phyloP scores from a whole-genome alignment of 2,329 filamentous ascomycete species.

The Beauveria sp. region DNA sequence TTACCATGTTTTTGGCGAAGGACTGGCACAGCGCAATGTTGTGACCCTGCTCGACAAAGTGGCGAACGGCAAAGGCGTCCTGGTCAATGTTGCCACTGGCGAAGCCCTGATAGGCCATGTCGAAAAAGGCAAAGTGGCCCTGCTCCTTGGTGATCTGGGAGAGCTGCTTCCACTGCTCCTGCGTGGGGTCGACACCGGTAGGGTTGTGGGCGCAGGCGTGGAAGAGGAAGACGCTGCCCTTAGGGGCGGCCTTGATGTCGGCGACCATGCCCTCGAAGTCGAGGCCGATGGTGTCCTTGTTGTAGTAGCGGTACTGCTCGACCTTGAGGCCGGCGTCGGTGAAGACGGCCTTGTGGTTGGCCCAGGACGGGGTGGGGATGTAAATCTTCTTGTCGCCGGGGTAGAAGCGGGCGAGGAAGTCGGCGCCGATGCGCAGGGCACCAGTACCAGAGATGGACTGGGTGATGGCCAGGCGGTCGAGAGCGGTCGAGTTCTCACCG shows the following conservation, averaged over 20 bases:
- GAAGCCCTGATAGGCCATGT: constrained; percentile 99
- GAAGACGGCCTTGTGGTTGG: constrained; percentile 97
- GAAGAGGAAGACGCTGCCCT: constrained; percentile 82
- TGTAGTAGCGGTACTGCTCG: constrained; percentile 96
- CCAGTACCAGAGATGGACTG: constrained; percentile 98
- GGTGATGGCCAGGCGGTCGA: constrained; percentile 80
- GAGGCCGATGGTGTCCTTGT: constrained; percentile 96
- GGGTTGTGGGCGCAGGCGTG: constrained; percentile 98
- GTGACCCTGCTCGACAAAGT: constrained; percentile 92
- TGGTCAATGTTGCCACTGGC: constrained; percentile 85
- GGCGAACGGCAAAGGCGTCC: constrained; percentile 86
- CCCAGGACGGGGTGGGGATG: constrained; percentile 93
- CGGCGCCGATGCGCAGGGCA: constrained; percentile 87
- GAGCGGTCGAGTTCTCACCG: constrained; percentile 67
- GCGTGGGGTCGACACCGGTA: constrained; percentile 88
- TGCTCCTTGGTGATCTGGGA: constrained; percentile 77
- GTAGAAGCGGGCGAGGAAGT: constrained; percentile 88
- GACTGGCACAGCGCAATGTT: constrained; percentile 82
- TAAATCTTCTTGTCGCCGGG: constrained; percentile 91
- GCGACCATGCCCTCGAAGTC: constrained; percentile 91
- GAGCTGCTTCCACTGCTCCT: constrained; percentile 89
- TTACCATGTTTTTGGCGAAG: constrained; percentile 98
- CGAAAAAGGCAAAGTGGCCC: constrained; percentile 92
- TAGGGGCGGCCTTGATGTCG: constrained; percentile 83
- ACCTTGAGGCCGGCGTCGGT: constrained; percentile 84